A percentile compares a stretch with the other conserved stretches of the same genome.
Evolutionary conservation across 148 eudicot species (phyloP).

Genomic region (Silene latifolia): DNA sequence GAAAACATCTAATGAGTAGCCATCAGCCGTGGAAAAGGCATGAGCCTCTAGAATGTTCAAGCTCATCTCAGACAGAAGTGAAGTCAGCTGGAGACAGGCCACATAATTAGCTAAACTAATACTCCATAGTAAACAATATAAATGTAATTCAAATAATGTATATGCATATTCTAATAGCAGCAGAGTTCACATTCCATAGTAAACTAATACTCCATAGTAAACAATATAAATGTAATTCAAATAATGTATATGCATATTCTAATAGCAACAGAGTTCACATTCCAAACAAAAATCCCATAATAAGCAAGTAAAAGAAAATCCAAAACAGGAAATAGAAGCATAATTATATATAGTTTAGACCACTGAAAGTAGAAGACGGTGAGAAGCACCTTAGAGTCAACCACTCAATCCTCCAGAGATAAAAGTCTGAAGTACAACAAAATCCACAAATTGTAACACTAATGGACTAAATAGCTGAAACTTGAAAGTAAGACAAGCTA

Average conservation of each 20-base stretch:
- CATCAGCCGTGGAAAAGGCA: constrained; percentile 85
- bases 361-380: not conserved
- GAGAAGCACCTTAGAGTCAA: not conserved
- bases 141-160: not conserved
- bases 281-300: not conserved
- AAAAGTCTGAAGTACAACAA: not conserved
- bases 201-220: not conserved
- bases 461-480: not conserved
- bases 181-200: not conserved
- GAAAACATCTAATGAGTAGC: constrained; percentile 89
- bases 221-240: not conserved
- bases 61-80: constrained; percentile 73
- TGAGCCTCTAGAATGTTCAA: constrained; percentile 95
- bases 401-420: not conserved
- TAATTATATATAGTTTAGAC: not conserved
- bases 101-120: not conserved
- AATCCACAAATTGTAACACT: not conserved
- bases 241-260: not conserved
- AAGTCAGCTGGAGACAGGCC: constrained; percentile 67
- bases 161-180: not conserved
- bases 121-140: not conserved
- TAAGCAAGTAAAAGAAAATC: no score
- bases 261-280: not conserved
- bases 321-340: no score
- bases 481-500: not conserved